Evolutionary conservation across 176 grass and related monocot species (phyloP), one percentile per base, ranked within the genome.

Genomic region (Saccharum officinarum): DNA sequence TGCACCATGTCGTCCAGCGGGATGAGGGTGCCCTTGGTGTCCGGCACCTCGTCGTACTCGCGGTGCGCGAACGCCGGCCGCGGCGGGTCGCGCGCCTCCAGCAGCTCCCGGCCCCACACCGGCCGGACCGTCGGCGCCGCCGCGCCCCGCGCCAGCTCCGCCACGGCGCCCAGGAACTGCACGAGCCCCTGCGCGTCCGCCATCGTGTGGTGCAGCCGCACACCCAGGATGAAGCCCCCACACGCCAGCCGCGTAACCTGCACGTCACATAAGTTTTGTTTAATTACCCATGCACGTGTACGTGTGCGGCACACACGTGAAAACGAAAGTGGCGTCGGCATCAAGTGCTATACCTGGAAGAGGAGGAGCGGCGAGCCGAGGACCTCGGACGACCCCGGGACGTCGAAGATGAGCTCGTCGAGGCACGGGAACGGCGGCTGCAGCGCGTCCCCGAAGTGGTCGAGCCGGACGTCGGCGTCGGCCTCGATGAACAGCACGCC

Each of bases 401-500:
- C 87, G 67, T 95, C 90, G 69, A 87, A 94, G 64, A 97, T 36
- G 47, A 97, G 90, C 78, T 97, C 90, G 37, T 90, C 88, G 30
- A 91, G 79, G 41, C 86, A 83, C 13, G 94, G 94, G 86, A 96
- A 91, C 15, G 91, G 94, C 69, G 94, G 94, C 85, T 90, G 85
- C 34, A 95, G 84, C 4, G 86, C 84, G 40, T 93, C 85, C 0
- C 92, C 92, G 61, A 98, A 98, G 30, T 98, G 90, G 0, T 95
- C 89, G 62, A 98, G 82, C 0, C 85, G 40, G 12, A 98, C 89
- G 4, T 98, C 89, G 3, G 91, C 84, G 4, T 95, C 92, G 10
- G 95, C 95, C 79, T 95, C 95, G 25, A 80, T 83, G 91, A 98
- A 98, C 55, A 92, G 61, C 1, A 98, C 79, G 26, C 95, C 95